phyloP scores from a whole-genome alignment of 116 monocot species.

The Iris pallida region DNA sequence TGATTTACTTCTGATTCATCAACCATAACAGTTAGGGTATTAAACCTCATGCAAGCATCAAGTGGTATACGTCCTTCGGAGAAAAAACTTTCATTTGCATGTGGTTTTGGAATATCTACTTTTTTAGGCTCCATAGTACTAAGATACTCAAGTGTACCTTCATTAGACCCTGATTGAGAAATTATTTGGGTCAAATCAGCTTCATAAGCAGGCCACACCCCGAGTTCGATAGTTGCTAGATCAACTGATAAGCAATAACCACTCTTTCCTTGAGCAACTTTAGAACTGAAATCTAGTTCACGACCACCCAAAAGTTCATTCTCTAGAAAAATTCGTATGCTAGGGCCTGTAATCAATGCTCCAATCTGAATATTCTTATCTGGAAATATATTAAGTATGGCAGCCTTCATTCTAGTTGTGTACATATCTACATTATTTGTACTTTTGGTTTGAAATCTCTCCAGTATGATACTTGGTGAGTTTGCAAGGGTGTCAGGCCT shows the following conservation, averaged over 20 bases:
- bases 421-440: constrained; percentile 29
- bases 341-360: constrained; percentile 37
- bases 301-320: background rate
- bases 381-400: constrained; percentile 35
- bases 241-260: constrained; percentile 30
- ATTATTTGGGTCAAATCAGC: constrained; percentile 19
- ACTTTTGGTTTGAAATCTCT: constrained; percentile 14
- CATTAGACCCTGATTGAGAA: constrained; percentile 10
- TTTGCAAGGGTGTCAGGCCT: constrained; percentile 7
- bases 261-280: constrained; percentile 12
- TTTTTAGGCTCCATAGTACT: constrained; percentile 40
- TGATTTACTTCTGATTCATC: constrained; percentile 30
- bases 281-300: constrained; percentile 11
- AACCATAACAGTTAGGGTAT: constrained; percentile 24
- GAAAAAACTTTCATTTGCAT: constrained; percentile 20
- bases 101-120: constrained; percentile 14
- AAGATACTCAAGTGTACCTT: constrained; percentile 17
- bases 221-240: constrained; percentile 45
- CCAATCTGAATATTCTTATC: constrained; percentile 38
- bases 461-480: constrained; percentile 4
- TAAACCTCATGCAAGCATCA: constrained; percentile 33
- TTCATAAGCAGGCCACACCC: constrained; percentile 45
- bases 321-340: constrained; percentile 36
- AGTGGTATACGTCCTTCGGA: constrained; percentile 29
- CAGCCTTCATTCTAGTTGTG: constrained; percentile 25